These are phyloP conservation scores for Gastroboletus turbinatus DNA, from an alignment of 1,284 basidiomycete genomes.

Conservation along the genomic window DNA sequence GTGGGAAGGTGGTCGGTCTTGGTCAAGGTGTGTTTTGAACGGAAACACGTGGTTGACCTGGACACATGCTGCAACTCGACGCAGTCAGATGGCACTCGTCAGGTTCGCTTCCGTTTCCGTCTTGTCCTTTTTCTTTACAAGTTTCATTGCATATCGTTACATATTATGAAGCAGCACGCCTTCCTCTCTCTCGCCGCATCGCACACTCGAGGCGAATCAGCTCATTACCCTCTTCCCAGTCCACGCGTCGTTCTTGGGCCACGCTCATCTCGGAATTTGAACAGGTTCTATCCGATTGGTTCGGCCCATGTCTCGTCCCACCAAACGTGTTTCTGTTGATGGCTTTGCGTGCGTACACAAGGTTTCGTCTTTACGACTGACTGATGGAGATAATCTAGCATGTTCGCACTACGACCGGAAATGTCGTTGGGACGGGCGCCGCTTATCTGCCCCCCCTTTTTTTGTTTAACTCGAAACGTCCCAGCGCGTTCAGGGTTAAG, in stretches of 20 bases:
- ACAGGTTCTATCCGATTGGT: not conserved
- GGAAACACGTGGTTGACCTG: conserved; percentile 27
- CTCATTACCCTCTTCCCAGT: not conserved
- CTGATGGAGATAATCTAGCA: not conserved
- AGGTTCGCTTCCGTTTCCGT: not conserved
- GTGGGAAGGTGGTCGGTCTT: conserved; percentile 14
- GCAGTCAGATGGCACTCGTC: not conserved
- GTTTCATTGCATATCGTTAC: not conserved
- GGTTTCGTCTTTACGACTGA: conserved; percentile 1
- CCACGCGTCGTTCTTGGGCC: not conserved
- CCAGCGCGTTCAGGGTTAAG: not conserved
- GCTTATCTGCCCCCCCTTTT: not conserved
- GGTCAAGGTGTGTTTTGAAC: conserved; percentile 16
- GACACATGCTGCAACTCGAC: conserved; percentile 3
- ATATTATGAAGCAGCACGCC: conserved; percentile 7
- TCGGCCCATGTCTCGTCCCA: not conserved
- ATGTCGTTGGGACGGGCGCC: not conserved
- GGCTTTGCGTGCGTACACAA: not conserved
- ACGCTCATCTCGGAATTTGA: not conserved
- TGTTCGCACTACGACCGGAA: not conserved
- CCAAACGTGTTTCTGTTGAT: not conserved
- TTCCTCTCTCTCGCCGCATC: conserved; percentile 8
- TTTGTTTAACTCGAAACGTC: not conserved
- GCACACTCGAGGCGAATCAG: not conserved
- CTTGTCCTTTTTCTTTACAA: not conserved